Base-by-base conservation (phyloP, 495 filamentous ascomycete species). In the Jackrogersella multiformis region DNA sequence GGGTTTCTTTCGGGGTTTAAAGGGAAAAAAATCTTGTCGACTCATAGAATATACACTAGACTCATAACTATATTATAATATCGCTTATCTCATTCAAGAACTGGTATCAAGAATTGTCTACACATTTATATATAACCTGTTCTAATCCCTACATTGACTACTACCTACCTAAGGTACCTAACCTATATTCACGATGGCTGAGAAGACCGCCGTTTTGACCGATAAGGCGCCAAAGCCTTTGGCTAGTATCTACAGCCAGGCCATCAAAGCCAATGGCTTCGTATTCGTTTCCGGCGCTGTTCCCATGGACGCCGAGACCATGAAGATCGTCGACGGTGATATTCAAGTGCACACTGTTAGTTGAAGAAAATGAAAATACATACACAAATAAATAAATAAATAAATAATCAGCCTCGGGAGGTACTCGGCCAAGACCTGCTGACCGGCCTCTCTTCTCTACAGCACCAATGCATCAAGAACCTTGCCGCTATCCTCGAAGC, bases 251-350 rank as follows among this genome's bases (percentile, higher is more conserved):
- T 73, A 92, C 85, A 87, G 89, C 77, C 91, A 93, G 81, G 89
- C 89, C 60, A 86, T 92, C 76, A 82, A 82, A 41, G 89, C 89
- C 56, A 87, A 88, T 70, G 84, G 85, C 52, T 80, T 87, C 57
- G 84, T 93, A 74, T 94, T 88, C 81, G 84, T 90, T 71, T 93
- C 91, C 20, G 91, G 91, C 71, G 89, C 90, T 71, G 90, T 93
- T 72, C 91, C 90, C 60, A 79, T 80, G 59, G 79, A 83, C 56
- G 86, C 87, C 56, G 86, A 89, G 72, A 68, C 80, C 12, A 89
- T 87, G 53, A 84, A 85, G 58, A 83, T 92, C 35, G 78, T 91
- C 61, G 68, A 83, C 46, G 90, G 89, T 24, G 83, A 76, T 70
- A 89, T 93, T 57, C 84, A 84, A 48, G 84, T 85, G 68, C 72